Evolutionary conservation across 345 rosid species (phyloP).

Genomic region (Nephelium lappaceum): DNA sequence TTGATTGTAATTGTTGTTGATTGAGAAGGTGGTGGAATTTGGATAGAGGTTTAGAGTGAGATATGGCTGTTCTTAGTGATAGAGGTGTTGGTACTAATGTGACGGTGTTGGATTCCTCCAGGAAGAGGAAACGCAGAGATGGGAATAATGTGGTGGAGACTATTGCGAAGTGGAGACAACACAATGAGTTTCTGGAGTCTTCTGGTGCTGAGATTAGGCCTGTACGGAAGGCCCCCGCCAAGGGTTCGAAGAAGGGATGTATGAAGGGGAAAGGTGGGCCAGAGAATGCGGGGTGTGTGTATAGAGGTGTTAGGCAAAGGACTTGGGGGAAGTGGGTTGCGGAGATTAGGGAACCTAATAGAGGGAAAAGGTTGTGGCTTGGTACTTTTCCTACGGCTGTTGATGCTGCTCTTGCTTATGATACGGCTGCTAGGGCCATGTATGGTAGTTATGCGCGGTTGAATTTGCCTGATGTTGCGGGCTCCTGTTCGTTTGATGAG

Average conservation of each 20-base stretch:
- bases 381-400: conserved; percentile 72
- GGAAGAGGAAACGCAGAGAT: conserved; percentile 63
- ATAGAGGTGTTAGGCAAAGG: conserved; percentile 89
- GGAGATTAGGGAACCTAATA: conserved; percentile 76
- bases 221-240: conserved; percentile 49
- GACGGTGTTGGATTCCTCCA: conserved; percentile 30
- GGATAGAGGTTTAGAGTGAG: neutral
- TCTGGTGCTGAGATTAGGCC: conserved; percentile 24
- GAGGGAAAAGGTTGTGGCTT: conserved; percentile 74
- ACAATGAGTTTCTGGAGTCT: conserved; percentile 40
- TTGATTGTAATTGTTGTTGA: neutral
- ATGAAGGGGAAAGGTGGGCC: conserved; percentile 99
- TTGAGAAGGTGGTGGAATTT: conserved; percentile 2
- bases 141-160: conserved; percentile 54
- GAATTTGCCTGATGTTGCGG: conserved; percentile 42
- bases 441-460: conserved; percentile 64
- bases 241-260: conserved; percentile 83
- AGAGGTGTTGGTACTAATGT: conserved; percentile 20
- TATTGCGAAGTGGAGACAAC: conserved; percentile 65
- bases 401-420: conserved; percentile 88
- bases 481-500: neutral
- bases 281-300: conserved; percentile 52
- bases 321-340: conserved; percentile 99
- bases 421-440: conserved; percentile 74
- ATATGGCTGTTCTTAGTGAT: conserved; percentile 34